Evolutionary conservation across 257 asterid genomes (phyloP), one percentile per base, ranked within the genome.

Genomic region (Ocimum tenuiflorum): DNA sequence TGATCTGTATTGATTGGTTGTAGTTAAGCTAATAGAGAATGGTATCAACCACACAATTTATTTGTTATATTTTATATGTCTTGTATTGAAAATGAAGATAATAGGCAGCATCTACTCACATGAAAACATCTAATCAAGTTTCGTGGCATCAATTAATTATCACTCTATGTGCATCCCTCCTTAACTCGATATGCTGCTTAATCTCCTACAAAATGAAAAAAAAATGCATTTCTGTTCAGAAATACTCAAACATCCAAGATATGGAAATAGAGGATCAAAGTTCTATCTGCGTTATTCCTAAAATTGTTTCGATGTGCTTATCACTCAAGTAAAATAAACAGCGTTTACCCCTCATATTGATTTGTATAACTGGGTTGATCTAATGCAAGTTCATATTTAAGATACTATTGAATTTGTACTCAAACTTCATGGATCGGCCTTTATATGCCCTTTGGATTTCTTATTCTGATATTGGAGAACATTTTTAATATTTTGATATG

Each of bases 331-430:
- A 14, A 10, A 60, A 9, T n/a, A 3, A 59, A 59, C 7, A 0
- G 20, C 35, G 20, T 58, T 59, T 38, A 59, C 65, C 65, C 42
- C 65, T 58, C n/a, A 59, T 46, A 8, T 17, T 48, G 9, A 43
- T 47, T 47, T n/a, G n/a, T n/a, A n/a, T n/a, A n/a, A n/a, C n/a
- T n/a, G n/a, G n/a, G n/a, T n/a, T n/a, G n/a, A n/a, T n/a, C n/a
- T n/a, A n/a, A n/a, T n/a, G n/a, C n/a, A n/a, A n/a, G n/a, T n/a
- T n/a, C n/a, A n/a, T n/a, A n/a, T n/a, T n/a, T n/a, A n/a, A n/a
- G n/a, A n/a, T n/a, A n/a, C n/a, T n/a, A n/a, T n/a, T n/a, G n/a
- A n/a, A n/a, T n/a, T n/a, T n/a, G n/a, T n/a, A 14, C 65, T 27
- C 31, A 27, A 27, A 4, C 31, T 27, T 27, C 4, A 27, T 27